These are phyloP conservation scores for Coemansia erecta DNA, from an alignment of 192 early-diverging fungal genomes.

Conservation along the genomic window DNA sequence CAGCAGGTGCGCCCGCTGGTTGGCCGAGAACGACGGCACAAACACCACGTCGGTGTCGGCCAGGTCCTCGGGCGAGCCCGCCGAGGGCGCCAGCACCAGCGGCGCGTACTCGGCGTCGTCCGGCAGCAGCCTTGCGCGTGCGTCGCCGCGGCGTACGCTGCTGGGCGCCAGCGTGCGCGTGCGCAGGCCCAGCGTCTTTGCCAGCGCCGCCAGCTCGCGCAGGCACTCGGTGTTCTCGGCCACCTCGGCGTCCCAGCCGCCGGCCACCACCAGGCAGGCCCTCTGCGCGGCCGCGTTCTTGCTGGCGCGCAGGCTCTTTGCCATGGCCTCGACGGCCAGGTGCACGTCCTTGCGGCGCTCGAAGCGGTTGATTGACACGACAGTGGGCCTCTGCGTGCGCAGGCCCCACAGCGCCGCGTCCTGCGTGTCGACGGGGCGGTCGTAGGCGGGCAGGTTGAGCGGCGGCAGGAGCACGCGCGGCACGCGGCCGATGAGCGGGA, in stretches of 20 bases:
- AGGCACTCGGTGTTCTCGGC: conserved; percentile 86
- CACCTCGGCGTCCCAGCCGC: conserved; percentile 84
- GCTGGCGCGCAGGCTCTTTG: conserved; percentile 21
- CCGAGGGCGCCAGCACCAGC: neutral
- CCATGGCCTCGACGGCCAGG: conserved; percentile 77
- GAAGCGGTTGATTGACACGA: conserved; percentile 93
- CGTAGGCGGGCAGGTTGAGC: conserved; percentile 74
- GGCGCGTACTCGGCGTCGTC: conserved; percentile 12
- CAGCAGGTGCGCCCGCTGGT: conserved; percentile 74
- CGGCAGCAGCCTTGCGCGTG: conserved; percentile 17
- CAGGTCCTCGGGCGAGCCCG: conserved; percentile 13
- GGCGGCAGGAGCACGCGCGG: conserved; percentile 84
- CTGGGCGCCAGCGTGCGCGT: conserved; percentile 36
- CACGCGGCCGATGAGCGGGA: conserved; percentile 58
- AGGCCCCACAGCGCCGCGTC: conserved; percentile 54
- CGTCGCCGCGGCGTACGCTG: neutral
- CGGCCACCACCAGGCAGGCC: conserved; percentile 72
- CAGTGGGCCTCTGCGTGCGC: conserved; percentile 21
- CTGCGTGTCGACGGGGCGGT: conserved; percentile 54
- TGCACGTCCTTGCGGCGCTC: conserved; percentile 90
- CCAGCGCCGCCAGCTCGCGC: conserved; percentile 64
- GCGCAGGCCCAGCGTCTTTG: conserved; percentile 40
- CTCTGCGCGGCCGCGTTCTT: neutral
- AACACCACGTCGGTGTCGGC: conserved; percentile 71
- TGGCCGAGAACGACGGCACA: conserved; percentile 82